Base-by-base conservation (phyloP, 352 stramenopile genomes). In the Phytopythium delawarense region DNA sequence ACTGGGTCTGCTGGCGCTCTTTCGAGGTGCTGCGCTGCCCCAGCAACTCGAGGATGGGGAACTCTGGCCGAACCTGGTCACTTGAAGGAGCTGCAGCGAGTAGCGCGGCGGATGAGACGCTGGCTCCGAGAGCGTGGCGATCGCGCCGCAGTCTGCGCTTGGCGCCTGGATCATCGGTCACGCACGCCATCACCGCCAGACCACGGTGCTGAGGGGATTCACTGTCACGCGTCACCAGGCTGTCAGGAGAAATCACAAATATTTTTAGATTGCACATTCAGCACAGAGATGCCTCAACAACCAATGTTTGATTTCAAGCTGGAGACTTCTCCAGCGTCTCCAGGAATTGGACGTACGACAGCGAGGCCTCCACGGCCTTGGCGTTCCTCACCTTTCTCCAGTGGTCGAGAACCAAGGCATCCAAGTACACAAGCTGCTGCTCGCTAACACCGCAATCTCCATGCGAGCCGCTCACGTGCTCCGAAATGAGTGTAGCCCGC, bases 341-440 rank as follows among this genome's bases (percentile, higher is more conserved):
- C 2, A 92, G 52, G 46, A 79, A 84, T 34, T 88, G 61, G 32
- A 88, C 64, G 59, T 79, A 86, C 21, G 74, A 60, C 13, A 80
- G 39, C 7, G 78, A 76, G 4, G 39, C 78, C 40, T 81, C 62
- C n/a, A 71, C 63, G 6, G 75, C 61, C 2, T 74, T 62, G 0
- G 60, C 62, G 53, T 70, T 64, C 46, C 70, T 66, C 4, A 64
- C 65, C 23, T 80, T 78, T 16, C 66, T 69, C 74, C 77, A 87
- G 62, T 87, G 65, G 40, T 81, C 78, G 21, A 86, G 66, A 18
- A 91, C 65, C 46, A 91, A 72, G 0, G 72, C 71, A 56, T 91
- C 81, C n/a, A 91, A 59, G 57, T 75, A 84, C 46, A 74, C 57
- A 20, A 93, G 71, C 70, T 90, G 84, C 16, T 83, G 70, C 4